Percentiles rank a stretch among this genome's conserved stretches.
These are phyloP conservation scores for Ceratobasidium sp. DNA, from an alignment of 1,284 basidiomycete species.

Conservation along the genomic window DNA sequence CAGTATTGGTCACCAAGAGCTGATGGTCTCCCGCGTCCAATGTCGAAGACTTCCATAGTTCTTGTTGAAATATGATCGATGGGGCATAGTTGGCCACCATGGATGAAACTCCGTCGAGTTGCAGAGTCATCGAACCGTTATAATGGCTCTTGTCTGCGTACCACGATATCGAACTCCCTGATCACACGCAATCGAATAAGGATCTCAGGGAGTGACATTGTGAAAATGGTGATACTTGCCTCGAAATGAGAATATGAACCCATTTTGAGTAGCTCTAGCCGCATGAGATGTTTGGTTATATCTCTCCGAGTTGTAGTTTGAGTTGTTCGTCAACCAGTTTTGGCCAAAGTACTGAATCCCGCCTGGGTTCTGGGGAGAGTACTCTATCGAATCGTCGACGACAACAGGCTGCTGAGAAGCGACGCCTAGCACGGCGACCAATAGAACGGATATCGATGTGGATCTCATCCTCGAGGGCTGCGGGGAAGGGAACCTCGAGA, in stretches of 20 bases:
- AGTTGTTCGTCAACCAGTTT: background rate
- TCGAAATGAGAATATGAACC: background rate
- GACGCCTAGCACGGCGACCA: background rate
- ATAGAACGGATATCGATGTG: background rate
- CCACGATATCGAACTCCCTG: background rate
- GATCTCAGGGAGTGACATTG: background rate
- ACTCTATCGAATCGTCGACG: background rate
- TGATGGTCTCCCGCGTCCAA: background rate
- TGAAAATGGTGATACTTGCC: background rate
- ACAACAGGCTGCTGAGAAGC: background rate
- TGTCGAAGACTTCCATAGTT: background rate
- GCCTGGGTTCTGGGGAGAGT: background rate
- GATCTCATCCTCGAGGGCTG: background rate
- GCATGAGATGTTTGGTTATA: background rate
- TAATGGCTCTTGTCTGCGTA: background rate
- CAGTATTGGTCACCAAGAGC: background rate
- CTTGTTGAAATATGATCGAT: background rate
- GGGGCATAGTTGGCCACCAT: background rate
- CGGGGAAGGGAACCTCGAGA: background rate
- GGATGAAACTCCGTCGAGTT: background rate
- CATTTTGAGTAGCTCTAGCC: background rate
- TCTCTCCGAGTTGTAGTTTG: background rate
- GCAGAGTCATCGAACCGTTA: background rate
- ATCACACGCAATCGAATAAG: background rate
- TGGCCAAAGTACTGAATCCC: background rate